Base-by-base conservation (phyloP, 441 rosid genomes). In the Cnidoscolus chayamansa region DNA sequence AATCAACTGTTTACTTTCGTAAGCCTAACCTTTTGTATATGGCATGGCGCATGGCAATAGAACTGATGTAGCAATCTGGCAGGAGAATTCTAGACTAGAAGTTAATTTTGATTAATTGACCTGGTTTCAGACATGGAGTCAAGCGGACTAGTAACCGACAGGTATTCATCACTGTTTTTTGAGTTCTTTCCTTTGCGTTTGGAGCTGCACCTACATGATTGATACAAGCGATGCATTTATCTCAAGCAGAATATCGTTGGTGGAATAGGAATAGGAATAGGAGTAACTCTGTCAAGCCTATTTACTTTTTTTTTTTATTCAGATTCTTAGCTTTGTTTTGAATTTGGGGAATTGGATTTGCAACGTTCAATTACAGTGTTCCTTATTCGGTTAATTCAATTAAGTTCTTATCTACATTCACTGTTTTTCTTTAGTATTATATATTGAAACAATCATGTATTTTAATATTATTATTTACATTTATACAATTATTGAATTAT, bases 171-270 rank as follows among this genome's bases (percentile, higher is more conserved):
- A 5, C 19, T 43, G 35, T 37, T 62, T 4, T 25, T 45, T 40
- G 58, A n/a, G 17, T 17, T 58, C 1, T 31, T 17, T 37, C 50
- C 10, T 50, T 40, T 40, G 45, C 45, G 16, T 32, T 56, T 67
- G 70, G 65, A 77, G 68, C 17, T 67, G 65, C 59, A 25, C 25
- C 25, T 25, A 25, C 25, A 32, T 55, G 55, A 47, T 60, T 71
- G 67, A 45, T 31, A 20, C 10, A 16, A 63, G 57, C 30, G 9
- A 16, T 40, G 31, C 37, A 1, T 20, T 48, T 35, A 40, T 53
- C 63, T 3, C 16, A 7, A 47, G 55, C 4, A n/a, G 31, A 37
- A 37, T 10, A 43, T n/a, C 9, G 0, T 40, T 40, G 30, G 7
- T 5, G 4, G 25, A 25, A 25, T 25, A 25, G 25, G 25, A 25